Evolutionary conservation across 2,329 filamentous ascomycete species (phyloP).

Genomic region (Dactylonectria estremocensis): DNA sequence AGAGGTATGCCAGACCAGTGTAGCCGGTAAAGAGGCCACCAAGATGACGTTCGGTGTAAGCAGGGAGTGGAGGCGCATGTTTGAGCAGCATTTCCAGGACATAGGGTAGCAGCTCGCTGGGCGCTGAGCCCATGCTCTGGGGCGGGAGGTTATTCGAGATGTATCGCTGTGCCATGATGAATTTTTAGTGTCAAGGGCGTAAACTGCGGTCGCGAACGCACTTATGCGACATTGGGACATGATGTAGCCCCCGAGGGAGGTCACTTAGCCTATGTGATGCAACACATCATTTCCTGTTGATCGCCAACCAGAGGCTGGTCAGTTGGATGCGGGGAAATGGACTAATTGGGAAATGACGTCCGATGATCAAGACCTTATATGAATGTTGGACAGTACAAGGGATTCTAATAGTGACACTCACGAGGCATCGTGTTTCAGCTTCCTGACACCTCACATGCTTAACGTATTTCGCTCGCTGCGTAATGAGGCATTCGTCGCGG

Average conservation of each 20-base stretch:
- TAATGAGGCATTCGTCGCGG: neutral
- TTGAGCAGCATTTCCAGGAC: constrained; percentile 56
- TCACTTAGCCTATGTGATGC: constrained; percentile 34
- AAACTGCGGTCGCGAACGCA: constrained; percentile 13
- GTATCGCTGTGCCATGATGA: constrained; percentile 50
- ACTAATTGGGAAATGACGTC: constrained; percentile 38
- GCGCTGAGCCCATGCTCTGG: constrained; percentile 48
- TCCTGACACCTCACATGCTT: neutral
- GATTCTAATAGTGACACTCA: neutral
- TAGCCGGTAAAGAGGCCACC: constrained; percentile 69
- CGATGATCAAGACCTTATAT: constrained; percentile 12
- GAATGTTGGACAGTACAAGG: neutral
- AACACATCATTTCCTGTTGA: constrained; percentile 41
- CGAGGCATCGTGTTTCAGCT: neutral
- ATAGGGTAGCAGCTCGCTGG: constrained; percentile 49
- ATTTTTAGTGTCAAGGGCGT: constrained; percentile 9
- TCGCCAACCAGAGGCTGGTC: constrained; percentile 35
- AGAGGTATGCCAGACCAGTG: constrained; percentile 70
- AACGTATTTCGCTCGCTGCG: too few relatives aligned
- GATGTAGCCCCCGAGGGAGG: constrained; percentile 2
- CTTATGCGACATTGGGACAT: neutral
- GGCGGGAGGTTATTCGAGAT: constrained; percentile 54
- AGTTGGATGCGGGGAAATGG: constrained; percentile 36
- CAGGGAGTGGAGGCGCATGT: constrained; percentile 54
- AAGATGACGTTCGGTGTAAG: constrained; percentile 53